Base-by-base conservation (phyloP, 371 early-diverging fungal genomes). In the Saksenaea oblongispora region DNA sequence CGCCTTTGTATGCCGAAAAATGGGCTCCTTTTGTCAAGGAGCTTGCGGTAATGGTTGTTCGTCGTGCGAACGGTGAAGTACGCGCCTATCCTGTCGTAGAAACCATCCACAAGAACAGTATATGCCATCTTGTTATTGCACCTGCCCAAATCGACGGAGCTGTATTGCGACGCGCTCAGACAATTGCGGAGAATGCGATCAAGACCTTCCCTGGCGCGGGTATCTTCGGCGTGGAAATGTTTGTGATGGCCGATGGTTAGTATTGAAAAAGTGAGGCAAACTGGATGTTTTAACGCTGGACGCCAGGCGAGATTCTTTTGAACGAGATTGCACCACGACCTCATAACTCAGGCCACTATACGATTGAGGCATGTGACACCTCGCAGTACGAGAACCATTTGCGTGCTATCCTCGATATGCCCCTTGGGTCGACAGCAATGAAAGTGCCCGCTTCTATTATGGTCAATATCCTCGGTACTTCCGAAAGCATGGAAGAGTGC, bases 251-350 rank as follows among this genome's bases (percentile, higher is more conserved):
- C n/a, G 83, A 92, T 69, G 97, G 95, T 70, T 71, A 57, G 73
- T 62, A 1, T 41, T n/a, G 36, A 28, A 55, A 1, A n/a, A 28
- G 37, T 8, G 27, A 41, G 17, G 26, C 1, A 44, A 58, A 7
- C n/a, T 10, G 11, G 22, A 17, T 62, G 0, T n/a, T n/a, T 4
- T 54, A 28, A 27, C n/a, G 10, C 34, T 14, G 26, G 54, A 34
- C 18, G 11, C 27, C 59, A 88, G 89, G 82, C 51, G 72, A 84
- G 4, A 89, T 98, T 57, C 72, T 93, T 13, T 75, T 97, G 69
- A 98, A 98, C 74, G 98, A 98, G 74, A 93, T 98, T 66, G 98
- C 98, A 3, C 98, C 98, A 41, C 91, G 98, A 17, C 98, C 98
- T 36, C 98, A 98, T 80, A 98, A 98, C 82, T 96, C 97, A 22